Conservation (phyloP, 305 asterid species). For the Plantago rigida region DNA sequence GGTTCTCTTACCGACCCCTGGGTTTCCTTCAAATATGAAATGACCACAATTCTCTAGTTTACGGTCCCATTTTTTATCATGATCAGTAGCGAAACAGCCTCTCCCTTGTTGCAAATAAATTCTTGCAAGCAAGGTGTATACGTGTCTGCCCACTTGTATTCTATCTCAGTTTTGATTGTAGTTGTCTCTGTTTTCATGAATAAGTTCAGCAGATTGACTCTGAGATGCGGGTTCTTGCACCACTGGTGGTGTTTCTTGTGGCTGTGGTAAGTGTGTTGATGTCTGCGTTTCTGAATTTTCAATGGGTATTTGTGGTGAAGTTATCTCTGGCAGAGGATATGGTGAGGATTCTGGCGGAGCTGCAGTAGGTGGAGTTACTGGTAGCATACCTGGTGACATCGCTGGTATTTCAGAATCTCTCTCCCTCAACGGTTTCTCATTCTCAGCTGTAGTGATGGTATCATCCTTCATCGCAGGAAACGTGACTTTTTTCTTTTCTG, state of each 20-base stretch:
- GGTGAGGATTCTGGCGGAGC: constrained; percentile 28
- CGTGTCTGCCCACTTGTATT: constrained; percentile 53
- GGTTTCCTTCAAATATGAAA: constrained; percentile 68
- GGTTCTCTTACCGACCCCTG: constrained; percentile 87
- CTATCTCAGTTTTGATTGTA: constrained; percentile 24
- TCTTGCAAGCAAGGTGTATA: constrained; percentile 58
- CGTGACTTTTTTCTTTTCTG: constrained; percentile 26
- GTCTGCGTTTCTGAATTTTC: constrained; percentile 13
- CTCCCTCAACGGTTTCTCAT: constrained; percentile 88
- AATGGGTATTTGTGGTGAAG: constrained; percentile 12
- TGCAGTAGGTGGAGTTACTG: constrained; percentile 22
- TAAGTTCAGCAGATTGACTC: constrained; percentile 20
- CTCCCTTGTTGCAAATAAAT: constrained; percentile 54
- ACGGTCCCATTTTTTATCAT: constrained; percentile 36
- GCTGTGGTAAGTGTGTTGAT: constrained; percentile 17
- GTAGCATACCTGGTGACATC: constrained; percentile 28
- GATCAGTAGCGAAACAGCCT: constrained; percentile 45
- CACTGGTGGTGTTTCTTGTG: constrained; percentile 19
- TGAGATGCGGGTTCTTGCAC: constrained; percentile 23
- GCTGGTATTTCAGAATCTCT: constrained; percentile 41
- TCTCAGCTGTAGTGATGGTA: constrained; percentile 19
- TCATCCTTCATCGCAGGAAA: constrained; percentile 25
- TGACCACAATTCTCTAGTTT: constrained; percentile 34
- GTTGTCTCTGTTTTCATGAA: constrained; percentile 22
- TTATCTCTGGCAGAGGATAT: constrained; percentile 28